phyloP scores from a whole-genome alignment of 2,329 filamentous ascomycete genomes.

The Pseudopithomyces maydicus region DNA sequence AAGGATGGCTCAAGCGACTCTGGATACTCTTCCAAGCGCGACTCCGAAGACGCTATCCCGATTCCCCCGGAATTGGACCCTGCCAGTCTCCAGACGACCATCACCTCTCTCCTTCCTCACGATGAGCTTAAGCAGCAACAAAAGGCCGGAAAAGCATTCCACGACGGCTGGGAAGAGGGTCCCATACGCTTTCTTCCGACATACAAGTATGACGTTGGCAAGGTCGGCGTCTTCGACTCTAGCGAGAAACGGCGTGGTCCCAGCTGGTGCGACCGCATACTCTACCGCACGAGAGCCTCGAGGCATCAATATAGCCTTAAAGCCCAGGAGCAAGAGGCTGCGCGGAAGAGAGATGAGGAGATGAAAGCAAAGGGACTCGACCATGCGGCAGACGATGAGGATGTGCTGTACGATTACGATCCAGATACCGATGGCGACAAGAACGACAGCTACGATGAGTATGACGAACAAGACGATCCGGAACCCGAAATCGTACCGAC shows the following conservation, averaged over 20 bases:
- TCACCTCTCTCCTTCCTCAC: constrained; percentile 84
- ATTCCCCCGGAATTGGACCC: constrained; percentile 69
- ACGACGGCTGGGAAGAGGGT: constrained; percentile 92
- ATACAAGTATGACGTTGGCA: constrained; percentile 98
- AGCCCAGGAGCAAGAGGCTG: constrained; percentile 66
- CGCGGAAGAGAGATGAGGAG: constrained; percentile 77
- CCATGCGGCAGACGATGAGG: constrained; percentile 74
- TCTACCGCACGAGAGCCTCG: constrained; percentile 79
- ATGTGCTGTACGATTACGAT: constrained; percentile 88
- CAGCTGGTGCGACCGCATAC: constrained; percentile 95
- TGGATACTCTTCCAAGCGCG: constrained; percentile 20
- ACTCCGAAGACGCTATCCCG: constrained; percentile 22
- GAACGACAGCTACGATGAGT: constrained; percentile 41
- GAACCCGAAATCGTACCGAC: constrained; percentile 58
- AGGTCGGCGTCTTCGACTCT: constrained; percentile 87
- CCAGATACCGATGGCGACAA: constrained; percentile 75
- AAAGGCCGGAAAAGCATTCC: constrained; percentile 75
- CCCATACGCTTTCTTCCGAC: constrained; percentile 87
- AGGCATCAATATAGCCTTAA: constrained; percentile 69
- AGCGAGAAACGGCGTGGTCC: constrained; percentile 92
- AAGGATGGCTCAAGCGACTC: constrained; percentile 22
- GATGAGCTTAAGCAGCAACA: constrained; percentile 84
- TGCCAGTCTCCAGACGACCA: constrained; percentile 82
- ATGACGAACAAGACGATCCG: constrained; percentile 43
- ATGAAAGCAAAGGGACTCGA: constrained; percentile 82